These are phyloP conservation scores for Arthrobotrys iridis DNA, from an alignment of 2,329 filamentous ascomycete genomes.

Conservation along the genomic window DNA sequence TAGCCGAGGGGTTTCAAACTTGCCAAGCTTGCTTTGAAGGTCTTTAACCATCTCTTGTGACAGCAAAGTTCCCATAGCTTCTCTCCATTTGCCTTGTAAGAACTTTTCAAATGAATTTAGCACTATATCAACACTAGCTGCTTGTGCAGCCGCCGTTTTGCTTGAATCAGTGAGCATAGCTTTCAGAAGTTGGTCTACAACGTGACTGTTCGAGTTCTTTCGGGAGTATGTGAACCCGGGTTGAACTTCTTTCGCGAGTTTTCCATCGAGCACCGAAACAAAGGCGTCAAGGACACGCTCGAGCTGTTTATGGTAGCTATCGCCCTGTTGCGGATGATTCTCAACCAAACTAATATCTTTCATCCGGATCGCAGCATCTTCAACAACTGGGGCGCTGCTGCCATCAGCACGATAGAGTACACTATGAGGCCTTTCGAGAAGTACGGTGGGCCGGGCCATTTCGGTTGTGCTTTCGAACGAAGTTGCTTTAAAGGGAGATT, in stretches of 20 bases:
- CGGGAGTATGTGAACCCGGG: conserved; percentile 39
- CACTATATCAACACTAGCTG: conserved; percentile 71
- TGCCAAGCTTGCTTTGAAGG: conserved; percentile 76
- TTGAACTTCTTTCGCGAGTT: conserved; percentile 55
- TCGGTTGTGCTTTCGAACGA: conserved; percentile 52
- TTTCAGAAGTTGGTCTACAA: conserved; percentile 55
- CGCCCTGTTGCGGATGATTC: conserved; percentile 40
- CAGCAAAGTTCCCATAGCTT: conserved; percentile 86
- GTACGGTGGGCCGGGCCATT: conserved; percentile 43
- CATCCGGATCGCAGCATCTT: conserved; percentile 45
- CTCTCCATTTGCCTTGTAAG: conserved; percentile 83
- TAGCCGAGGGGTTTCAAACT: conserved; percentile 69
- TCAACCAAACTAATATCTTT: conserved; percentile 52
- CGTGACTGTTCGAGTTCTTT: conserved; percentile 55
- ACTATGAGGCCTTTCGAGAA: conserved; percentile 52
- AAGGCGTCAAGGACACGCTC: conserved; percentile 58
- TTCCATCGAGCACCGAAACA: conserved; percentile 54
- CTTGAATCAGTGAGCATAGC: conserved; percentile 54
- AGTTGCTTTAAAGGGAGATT: conserved; percentile 48
- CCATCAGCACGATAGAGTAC: conserved; percentile 49
- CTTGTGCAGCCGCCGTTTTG: conserved; percentile 59
- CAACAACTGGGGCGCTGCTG: conserved; percentile 9
- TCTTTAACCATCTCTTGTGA: conserved; percentile 75
- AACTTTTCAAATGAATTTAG: conserved; percentile 96
- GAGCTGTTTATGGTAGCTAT: conserved; percentile 57